Percentiles rank a stretch among this genome's conserved stretches.
phyloP scores from a whole-genome alignment of 768 basidiomycete species.

The Phaffia australis region DNA sequence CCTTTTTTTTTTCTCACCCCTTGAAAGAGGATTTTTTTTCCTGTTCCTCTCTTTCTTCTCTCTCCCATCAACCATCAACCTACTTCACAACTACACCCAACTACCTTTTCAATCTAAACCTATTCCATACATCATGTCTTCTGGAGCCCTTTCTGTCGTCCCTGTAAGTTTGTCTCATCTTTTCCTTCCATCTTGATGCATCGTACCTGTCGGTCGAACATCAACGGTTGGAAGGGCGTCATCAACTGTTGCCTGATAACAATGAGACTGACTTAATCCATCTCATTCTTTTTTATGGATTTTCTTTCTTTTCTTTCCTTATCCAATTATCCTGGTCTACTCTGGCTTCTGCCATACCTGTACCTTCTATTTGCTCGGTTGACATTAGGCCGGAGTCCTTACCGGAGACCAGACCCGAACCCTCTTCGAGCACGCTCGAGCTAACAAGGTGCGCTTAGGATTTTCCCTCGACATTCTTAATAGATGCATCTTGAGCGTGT shows the following conservation, averaged over 20 bases:
- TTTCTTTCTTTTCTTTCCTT: neutral
- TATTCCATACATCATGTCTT: too few relatives aligned
- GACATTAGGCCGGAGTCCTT: slow-evolving; percentile 80
- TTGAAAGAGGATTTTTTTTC: neutral
- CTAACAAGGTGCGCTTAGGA: slow-evolving; percentile 55
- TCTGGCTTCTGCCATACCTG: neutral
- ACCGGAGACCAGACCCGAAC: slow-evolving; percentile 92
- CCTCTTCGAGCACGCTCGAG: slow-evolving; percentile 86
- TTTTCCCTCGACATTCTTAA: neutral
- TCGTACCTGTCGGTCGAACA: too few relatives aligned
- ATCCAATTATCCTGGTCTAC: neutral
- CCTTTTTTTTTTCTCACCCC: neutral
- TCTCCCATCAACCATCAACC: too few relatives aligned
- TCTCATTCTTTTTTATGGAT: too few relatives aligned
- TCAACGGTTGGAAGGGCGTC: too few relatives aligned
- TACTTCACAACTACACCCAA: too few relatives aligned
- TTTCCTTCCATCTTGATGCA: too few relatives aligned
- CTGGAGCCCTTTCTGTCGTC: too few relatives aligned
- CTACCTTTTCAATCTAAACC: too few relatives aligned
- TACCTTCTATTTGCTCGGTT: neutral
- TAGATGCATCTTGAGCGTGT: neutral
- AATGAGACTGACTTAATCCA: too few relatives aligned
- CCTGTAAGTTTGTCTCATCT: too few relatives aligned
- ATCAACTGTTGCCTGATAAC: too few relatives aligned
- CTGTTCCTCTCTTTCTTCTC: neutral